Percentiles rank a stretch among this genome's conserved stretches.
These are phyloP conservation scores for Aspergillus incahuasiensis DNA, from an alignment of 495 filamentous ascomycete species.

Conservation along the genomic window DNA sequence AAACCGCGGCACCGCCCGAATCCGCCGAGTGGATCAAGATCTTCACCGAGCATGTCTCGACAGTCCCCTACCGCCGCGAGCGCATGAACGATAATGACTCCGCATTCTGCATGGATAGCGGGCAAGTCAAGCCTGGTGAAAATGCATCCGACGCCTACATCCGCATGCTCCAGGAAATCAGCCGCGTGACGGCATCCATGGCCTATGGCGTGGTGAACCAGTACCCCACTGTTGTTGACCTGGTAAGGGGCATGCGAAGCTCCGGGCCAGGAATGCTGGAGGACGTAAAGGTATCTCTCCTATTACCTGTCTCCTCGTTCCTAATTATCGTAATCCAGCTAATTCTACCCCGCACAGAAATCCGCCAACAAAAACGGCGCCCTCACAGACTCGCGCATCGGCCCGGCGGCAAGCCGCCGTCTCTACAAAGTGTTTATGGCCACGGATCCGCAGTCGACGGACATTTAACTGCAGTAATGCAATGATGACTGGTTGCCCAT, in stretches of 20 bases:
- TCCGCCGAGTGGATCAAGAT: slow-evolving; percentile 73
- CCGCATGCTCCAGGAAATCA: slow-evolving; percentile 75
- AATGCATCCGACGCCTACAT: slow-evolving; percentile 64
- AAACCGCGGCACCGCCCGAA: slow-evolving; percentile 57
- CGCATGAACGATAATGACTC: slow-evolving; percentile 47
- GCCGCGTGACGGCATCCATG: slow-evolving; percentile 66
- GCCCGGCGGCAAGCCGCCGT: slow-evolving; percentile 65
- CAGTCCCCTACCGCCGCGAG: slow-evolving; percentile 62
- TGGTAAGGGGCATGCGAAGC: slow-evolving; percentile 55
- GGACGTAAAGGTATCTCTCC: slow-evolving; percentile 50
- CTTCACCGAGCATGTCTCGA: slow-evolving; percentile 79
- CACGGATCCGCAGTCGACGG: slow-evolving; percentile 58
- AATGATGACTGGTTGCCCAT: too few species aligned
- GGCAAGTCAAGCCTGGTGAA: slow-evolving; percentile 72
- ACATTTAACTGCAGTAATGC: slow-evolving; percentile 44
- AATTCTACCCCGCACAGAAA: slow-evolving; percentile 37
- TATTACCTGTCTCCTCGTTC: too few species aligned
- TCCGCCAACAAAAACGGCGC: slow-evolving; percentile 64
- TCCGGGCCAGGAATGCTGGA: slow-evolving; percentile 58
- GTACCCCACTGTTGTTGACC: slow-evolving; percentile 53
- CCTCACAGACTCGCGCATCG: slow-evolving; percentile 59
- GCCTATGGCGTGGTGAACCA: slow-evolving; percentile 64
- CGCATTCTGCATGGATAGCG: slow-evolving; percentile 77
- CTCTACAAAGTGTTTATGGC: slow-evolving; percentile 72
- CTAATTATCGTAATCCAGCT: neutral